These are phyloP conservation scores for Erodium texanum DNA, from an alignment of 441 rosid genomes.

Conservation along the genomic window DNA sequence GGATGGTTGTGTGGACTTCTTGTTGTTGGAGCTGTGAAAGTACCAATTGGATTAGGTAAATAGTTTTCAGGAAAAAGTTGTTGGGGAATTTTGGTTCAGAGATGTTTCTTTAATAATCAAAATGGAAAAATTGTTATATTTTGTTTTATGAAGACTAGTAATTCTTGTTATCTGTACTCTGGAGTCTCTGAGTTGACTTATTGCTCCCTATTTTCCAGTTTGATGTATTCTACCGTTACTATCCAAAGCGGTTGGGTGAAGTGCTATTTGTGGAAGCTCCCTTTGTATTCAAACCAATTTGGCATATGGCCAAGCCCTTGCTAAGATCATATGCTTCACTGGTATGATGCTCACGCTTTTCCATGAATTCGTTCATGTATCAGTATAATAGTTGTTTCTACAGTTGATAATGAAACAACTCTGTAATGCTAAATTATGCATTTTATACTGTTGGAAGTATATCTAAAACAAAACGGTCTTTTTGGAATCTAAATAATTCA, in stretches of 20 bases:
- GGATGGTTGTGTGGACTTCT: not conserved
- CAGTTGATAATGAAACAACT: not conserved
- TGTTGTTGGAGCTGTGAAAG: slow-evolving; percentile 10
- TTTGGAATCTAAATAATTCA: not conserved
- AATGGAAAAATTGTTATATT: not conserved
- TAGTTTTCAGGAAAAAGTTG: too few relatives aligned
- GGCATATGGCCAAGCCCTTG: slow-evolving; percentile 76
- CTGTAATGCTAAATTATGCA: not conserved
- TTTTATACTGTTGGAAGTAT: not conserved
- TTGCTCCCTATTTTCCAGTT: slow-evolving; percentile 43
- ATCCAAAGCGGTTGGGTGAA: slow-evolving; percentile 80
- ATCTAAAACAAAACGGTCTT: not conserved
- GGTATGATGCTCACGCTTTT: slow-evolving; percentile 39
- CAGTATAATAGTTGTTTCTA: slow-evolving; percentile 1
- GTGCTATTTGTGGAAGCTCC: slow-evolving; percentile 94
- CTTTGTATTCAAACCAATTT: slow-evolving; percentile 70
- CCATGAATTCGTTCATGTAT: slow-evolving; percentile 8
- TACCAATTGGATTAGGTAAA: not conserved
- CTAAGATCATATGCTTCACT: slow-evolving; percentile 66
- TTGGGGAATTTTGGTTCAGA: too few relatives aligned
- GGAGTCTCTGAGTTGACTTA: slow-evolving; percentile 14
- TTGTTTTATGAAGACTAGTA: not conserved
- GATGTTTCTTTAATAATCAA: not conserved
- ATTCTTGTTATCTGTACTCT: slow-evolving; percentile 9
- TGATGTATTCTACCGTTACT: slow-evolving; percentile 77